These are phyloP conservation scores for Selaginella tamariscina DNA, from an alignment of 75 land plant genomes.

Conservation along the genomic window DNA sequence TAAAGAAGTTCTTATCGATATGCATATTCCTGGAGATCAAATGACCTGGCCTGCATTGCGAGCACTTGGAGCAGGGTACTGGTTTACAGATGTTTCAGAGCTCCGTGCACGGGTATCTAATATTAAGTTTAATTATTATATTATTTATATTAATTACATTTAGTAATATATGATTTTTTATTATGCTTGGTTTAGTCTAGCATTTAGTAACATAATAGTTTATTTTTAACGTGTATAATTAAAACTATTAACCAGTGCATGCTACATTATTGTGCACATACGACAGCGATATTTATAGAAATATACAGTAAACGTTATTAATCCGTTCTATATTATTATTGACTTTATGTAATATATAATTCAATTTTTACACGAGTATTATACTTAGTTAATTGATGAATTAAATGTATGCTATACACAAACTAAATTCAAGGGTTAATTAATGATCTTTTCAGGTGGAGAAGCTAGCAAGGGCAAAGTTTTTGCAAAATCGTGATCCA, in stretches of 20 bases:
- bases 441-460: slow-evolving; percentile 55
- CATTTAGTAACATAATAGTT: background rate
- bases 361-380: background rate
- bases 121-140: background rate
- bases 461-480: slow-evolving; percentile 77
- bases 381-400: background rate
- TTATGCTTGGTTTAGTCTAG: background rate
- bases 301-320: background rate
- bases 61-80: slow-evolving; percentile 69
- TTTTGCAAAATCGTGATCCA: slow-evolving; percentile 67
- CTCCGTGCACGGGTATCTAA: slow-evolving; percentile 53
- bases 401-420: background rate
- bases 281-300: background rate
- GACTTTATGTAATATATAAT: background rate
- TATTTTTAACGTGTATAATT: background rate
- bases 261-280: background rate
- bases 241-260: background rate
- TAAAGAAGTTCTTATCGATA: slow-evolving; percentile 53
- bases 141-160: background rate
- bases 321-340: background rate
- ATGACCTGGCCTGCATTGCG: slow-evolving; percentile 73
- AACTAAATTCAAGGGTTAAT: background rate
- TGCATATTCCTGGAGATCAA: slow-evolving; percentile 39
- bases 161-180: too few species aligned
- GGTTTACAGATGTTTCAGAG: slow-evolving; percentile 57